Base-by-base conservation (phyloP, 805 yeast species). In the Saturnispora ahearnii region DNA sequence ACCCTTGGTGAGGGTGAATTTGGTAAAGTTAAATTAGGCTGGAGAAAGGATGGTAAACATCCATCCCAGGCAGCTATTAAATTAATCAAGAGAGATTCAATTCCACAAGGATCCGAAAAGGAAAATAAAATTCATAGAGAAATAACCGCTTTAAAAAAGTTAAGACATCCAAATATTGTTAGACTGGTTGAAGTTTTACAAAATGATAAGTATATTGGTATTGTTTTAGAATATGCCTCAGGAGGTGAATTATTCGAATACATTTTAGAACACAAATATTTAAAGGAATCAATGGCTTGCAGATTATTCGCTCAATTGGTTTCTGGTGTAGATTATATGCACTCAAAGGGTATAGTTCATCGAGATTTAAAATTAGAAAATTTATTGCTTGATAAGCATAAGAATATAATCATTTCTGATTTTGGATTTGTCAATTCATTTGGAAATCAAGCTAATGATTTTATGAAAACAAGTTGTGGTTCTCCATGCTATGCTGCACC, bases 401-500 rank as follows among this genome's bases (percentile, higher is more conserved):
- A 84, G 61, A 88, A 88, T 65, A 79, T 89, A 53, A 76, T 89
- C 46, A 87, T 89, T 48, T 83, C 95, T 15, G 97, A 89, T 68
- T 89, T 89, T 65, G 97, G 97, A 0, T 93, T 93, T 67, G 99
- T 95, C 34, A 93, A 93, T 67, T 83, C 91, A 29, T 93, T 82
- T 68, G 69, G 68, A 44, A 37, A 50, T 26, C 67, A 68, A 33
- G 75, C 73, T 21, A 76, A 75, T 56, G 96, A 88, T 63, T 70
- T 87, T 42, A 93, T 91, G 98, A 82, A 82, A 62, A 91, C 98
- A 1, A 80, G 90, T 34, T 91, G 99, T 66, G 99, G 99, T 1
- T 87, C 96, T 3, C 99, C 99, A 1, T 91, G 99, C 65, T 91
- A 91, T 66, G 99, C 99, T 0, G 99, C 99, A 1, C 99, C 99